These are phyloP conservation scores for Aotearoamyces nothofagi DNA, from an alignment of 2,329 filamentous ascomycete species.

Conservation along the genomic window DNA sequence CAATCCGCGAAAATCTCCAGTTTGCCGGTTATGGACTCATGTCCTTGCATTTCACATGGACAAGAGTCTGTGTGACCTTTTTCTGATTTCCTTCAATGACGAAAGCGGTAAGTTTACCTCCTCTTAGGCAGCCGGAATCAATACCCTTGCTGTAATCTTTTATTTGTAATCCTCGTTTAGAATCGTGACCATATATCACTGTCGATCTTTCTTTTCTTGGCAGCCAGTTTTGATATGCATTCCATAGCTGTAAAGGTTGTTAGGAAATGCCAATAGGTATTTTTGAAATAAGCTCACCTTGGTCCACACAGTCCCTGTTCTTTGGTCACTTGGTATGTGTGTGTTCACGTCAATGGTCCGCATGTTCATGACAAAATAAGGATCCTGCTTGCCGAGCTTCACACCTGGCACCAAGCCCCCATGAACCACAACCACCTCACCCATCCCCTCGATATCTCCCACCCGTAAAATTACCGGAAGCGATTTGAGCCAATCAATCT, in stretches of 20 bases:
- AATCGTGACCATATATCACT: constrained; percentile 81
- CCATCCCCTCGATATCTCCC: constrained; percentile 42
- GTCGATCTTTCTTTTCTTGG: constrained; percentile 32
- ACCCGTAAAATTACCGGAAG: constrained; percentile 69
- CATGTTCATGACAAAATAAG: constrained; percentile 85
- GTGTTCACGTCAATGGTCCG: constrained; percentile 32
- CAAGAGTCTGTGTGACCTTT: constrained; percentile 13
- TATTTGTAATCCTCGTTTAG: constrained; percentile 52
- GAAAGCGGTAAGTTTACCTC: constrained; percentile 60
- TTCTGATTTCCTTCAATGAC: constrained; percentile 46
- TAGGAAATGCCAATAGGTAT: constrained; percentile 3
- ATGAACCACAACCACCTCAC: constrained; percentile 65
- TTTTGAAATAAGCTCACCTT: constrained; percentile 12
- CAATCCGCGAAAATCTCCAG: too few species aligned
- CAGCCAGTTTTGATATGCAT: constrained; percentile 28
- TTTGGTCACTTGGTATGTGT: constrained; percentile 13
- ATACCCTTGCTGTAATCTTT: constrained; percentile 66
- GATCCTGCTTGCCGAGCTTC: constrained; percentile 53
- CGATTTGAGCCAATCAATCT: constrained; percentile 51
- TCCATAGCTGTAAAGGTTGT: constrained; percentile 31
- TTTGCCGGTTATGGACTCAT: constrained; percentile 4
- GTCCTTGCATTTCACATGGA: constrained; percentile 17
- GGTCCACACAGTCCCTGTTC: constrained; percentile 14
- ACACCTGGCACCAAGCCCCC: constrained; percentile 71
- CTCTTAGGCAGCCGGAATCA: constrained; percentile 69